Conservation (phyloP, 1,139 yeast species). For the Taphrina betulina region DNA sequence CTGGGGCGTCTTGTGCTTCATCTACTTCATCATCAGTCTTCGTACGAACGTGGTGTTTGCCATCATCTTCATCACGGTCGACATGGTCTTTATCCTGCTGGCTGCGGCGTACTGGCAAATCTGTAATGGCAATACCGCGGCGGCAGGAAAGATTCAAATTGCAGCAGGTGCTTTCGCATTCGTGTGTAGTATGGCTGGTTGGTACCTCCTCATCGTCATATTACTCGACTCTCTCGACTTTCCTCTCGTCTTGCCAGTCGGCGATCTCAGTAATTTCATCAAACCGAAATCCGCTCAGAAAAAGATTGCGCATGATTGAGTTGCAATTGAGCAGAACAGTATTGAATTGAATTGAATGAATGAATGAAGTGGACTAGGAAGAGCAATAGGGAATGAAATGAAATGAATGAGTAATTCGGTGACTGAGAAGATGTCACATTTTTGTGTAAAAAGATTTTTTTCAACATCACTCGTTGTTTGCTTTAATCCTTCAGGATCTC, state of each 20-base stretch:
- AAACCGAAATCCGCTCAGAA: slow-evolving; percentile 23
- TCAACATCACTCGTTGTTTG: too few species aligned
- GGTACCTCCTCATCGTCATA: slow-evolving; percentile 44
- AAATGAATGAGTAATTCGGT: too few species aligned
- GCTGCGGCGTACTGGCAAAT: slow-evolving; percentile 58
- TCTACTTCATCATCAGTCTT: slow-evolving; percentile 62
- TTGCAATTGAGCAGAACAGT: too few species aligned
- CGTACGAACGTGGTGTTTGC: slow-evolving; percentile 56
- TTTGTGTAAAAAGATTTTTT: too few species aligned
- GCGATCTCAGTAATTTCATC: slow-evolving; percentile 37
- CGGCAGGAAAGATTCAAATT: slow-evolving; percentile 46
- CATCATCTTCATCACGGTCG: slow-evolving; percentile 55
- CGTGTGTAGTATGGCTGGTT: slow-evolving; percentile 60
- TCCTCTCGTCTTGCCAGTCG: slow-evolving; percentile 37
- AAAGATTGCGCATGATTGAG: too few species aligned
- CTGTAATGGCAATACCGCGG: slow-evolving; percentile 42
- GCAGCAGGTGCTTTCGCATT: slow-evolving; percentile 76
- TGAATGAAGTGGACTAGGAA: too few species aligned
- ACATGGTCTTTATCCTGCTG: slow-evolving; percentile 57
- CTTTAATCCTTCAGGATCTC: too few species aligned
- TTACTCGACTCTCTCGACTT: slow-evolving; percentile 38
- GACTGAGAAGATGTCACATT: too few species aligned
- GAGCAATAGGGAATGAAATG: too few species aligned
- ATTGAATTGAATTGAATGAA: too few species aligned
- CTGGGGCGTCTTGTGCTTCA: slow-evolving; percentile 58